These are phyloP conservation scores for Lipomyces starkeyi DNA, from an alignment of 805 yeast genomes.

Conservation along the genomic window DNA sequence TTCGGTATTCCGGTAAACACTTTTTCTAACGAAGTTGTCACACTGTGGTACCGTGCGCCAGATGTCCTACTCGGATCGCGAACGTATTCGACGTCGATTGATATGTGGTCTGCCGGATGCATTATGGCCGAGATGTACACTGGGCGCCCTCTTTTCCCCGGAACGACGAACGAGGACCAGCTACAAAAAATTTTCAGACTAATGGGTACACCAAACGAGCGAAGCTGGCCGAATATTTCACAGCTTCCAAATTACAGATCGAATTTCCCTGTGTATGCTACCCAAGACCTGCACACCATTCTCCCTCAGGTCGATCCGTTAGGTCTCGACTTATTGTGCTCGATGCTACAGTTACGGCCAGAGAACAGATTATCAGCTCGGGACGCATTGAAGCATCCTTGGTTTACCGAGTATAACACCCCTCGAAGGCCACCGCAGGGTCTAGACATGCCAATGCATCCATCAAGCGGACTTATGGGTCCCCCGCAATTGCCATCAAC, in stretches of 20 bases:
- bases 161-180: conserved; percentile 95
- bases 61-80: conserved; percentile 94
- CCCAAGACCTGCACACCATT: conserved; percentile 78
- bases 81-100: conserved; percentile 95
- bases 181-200: conserved; percentile 86
- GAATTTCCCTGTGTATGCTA: conserved; percentile 82
- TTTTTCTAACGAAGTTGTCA: conserved; percentile 95
- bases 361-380: conserved; percentile 59
- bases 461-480: conserved; percentile 27
- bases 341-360: conserved; percentile 59
- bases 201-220: conserved; percentile 96
- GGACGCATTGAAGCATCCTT: conserved; percentile 65
- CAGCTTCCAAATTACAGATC: conserved; percentile 84
- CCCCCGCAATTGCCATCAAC: conserved; percentile 32
- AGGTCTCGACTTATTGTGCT: conserved; percentile 70
- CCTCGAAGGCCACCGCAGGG: conserved; percentile 11
- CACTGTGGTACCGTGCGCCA: conserved; percentile 98
- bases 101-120: conserved; percentile 99
- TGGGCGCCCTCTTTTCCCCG: conserved; percentile 97
- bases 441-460: conserved; percentile 10
- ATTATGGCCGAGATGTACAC: conserved; percentile 98
- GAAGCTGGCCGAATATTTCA: conserved; percentile 97
- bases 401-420: conserved; percentile 75
- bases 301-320: conserved; percentile 72
- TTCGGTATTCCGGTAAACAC: conserved; percentile 98